Conservation (phyloP, 2,329 filamentous ascomycete genomes). For the Trichothecium roseum region DNA sequence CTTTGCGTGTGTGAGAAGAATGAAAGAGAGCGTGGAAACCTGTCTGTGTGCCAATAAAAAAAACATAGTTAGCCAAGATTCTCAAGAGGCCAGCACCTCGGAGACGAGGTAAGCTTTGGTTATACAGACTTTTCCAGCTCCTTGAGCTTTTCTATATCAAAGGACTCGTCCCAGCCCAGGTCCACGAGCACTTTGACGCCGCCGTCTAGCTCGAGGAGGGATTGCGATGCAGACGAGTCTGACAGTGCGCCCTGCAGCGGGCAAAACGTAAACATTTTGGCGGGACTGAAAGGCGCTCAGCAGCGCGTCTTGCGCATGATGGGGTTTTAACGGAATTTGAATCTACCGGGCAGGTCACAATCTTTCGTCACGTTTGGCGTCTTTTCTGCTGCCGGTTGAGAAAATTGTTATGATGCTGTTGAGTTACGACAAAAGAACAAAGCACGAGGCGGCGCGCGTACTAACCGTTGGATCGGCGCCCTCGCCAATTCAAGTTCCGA, state of each 20-base stretch:
- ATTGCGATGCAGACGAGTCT: constrained; percentile 78
- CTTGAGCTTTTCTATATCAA: constrained; percentile 70
- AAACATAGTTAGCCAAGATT: background rate
- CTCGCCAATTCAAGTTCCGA: no score
- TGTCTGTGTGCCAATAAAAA: constrained; percentile 43
- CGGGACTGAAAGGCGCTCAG: no score
- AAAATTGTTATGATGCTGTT: no score
- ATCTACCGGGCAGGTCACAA: no score
- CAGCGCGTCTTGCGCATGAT: no score
- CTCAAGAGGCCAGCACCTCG: constrained; percentile 74
- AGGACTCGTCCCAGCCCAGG: constrained; percentile 90
- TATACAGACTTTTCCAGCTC: constrained; percentile 74
- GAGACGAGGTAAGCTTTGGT: no score
- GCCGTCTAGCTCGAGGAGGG: constrained; percentile 91
- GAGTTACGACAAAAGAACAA: no score
- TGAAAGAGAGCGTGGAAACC: constrained; percentile 81
- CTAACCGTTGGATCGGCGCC: no score
- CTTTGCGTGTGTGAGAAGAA: constrained; percentile 91
- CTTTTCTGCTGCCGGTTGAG: no score
- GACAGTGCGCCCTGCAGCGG: constrained; percentile 86
- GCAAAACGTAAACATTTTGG: constrained; percentile 86
- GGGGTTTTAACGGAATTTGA: no score
- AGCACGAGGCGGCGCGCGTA: no score
- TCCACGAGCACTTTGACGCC: constrained; percentile 93
- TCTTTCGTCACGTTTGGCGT: no score